Evolutionary conservation across 495 filamentous ascomycete species (phyloP), one percentile per base, ranked within the genome.

Genomic region (Penicillium silybi): DNA sequence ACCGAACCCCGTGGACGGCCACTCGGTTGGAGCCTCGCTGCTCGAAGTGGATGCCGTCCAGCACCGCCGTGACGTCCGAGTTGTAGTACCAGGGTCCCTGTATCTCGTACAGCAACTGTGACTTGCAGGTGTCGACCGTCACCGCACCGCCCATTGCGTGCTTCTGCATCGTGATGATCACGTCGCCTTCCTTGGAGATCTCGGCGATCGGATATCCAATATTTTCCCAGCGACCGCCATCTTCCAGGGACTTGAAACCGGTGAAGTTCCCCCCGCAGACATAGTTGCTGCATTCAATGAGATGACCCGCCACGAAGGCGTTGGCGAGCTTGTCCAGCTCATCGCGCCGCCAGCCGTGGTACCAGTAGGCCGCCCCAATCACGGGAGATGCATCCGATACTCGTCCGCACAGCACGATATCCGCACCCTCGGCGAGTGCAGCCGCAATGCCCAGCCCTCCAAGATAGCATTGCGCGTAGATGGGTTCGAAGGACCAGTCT

Each of bases 181-280:
- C 74, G 2, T 66, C 57, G 6, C 81, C 81, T 41, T 73, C 69
- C 1, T 59, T 46, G 18, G 65, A 71, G 48, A 84, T 78, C 52
- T 82, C 81, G n/a, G 79, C 82, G 41, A 84, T 80, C 6, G 79
- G 79, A 50, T 76, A 82, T 15, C 77, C 80, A 46, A 82, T 72
- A 54, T 84, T 71, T 2, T 70, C 48, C 67, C 75, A 77, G 18
- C 55, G 52, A 0, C 69, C 55, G 8, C 60, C 41, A 52, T 63
- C 53, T 44, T 78, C 68, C 23, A 79, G 49, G 0, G 48, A 27
- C 32, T 75, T 80, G 67, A 84, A 84, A 1, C 80, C 82, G 8
- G 77, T 69, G 57, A 77, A 85, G 58, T 85, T 81, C 5, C 74
- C 80, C 2, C 82, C 80, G 25, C 67, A 75, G 25, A 80, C 79